Conservation (phyloP, 371 early-diverging fungal species). For the Choanephora cucurbitarum region DNA sequence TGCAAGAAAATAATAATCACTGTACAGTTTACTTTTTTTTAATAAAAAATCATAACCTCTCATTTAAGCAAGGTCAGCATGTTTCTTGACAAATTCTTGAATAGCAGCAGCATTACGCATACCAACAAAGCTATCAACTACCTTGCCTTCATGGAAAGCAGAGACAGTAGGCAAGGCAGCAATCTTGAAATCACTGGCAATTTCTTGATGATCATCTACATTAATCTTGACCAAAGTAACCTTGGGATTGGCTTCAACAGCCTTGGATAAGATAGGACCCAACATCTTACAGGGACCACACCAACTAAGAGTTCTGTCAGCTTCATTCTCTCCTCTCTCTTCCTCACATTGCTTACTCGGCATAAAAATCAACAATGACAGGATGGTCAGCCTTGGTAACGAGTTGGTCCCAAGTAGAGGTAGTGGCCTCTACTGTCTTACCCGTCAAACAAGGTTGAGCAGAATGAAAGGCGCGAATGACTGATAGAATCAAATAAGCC, state of each 20-base stretch:
- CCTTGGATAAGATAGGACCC: conserved; percentile 63
- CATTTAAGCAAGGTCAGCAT: conserved; percentile 28
- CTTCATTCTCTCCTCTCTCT: neutral
- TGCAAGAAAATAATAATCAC: no score
- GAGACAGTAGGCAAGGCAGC: conserved; percentile 76
- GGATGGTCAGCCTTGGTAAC: conserved; percentile 62
- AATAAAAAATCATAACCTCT: no score
- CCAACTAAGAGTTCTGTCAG: conserved; percentile 55
- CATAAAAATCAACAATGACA: conserved; percentile 83
- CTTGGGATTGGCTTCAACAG: conserved; percentile 62
- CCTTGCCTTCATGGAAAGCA: conserved; percentile 66
- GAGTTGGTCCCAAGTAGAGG: conserved; percentile 46
- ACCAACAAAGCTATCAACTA: conserved; percentile 70
- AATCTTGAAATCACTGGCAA: conserved; percentile 66
- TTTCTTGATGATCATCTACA: conserved; percentile 60
- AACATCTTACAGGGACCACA: conserved; percentile 82
- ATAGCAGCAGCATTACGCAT: conserved; percentile 50
- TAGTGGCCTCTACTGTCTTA: conserved; percentile 52
- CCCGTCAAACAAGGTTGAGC: conserved; percentile 43
- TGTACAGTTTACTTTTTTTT: no score
- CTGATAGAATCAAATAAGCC: no score
- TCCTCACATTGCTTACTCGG: conserved; percentile 54
- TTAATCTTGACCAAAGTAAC: conserved; percentile 75
- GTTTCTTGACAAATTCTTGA: conserved; percentile 60
- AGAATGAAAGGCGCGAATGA: conserved; percentile 36